A percentile compares a stretch with the other conserved stretches of the same genome.
Conservation (phyloP, 2,329 filamentous ascomycete species). For the Arthroderma sp. region DNA sequence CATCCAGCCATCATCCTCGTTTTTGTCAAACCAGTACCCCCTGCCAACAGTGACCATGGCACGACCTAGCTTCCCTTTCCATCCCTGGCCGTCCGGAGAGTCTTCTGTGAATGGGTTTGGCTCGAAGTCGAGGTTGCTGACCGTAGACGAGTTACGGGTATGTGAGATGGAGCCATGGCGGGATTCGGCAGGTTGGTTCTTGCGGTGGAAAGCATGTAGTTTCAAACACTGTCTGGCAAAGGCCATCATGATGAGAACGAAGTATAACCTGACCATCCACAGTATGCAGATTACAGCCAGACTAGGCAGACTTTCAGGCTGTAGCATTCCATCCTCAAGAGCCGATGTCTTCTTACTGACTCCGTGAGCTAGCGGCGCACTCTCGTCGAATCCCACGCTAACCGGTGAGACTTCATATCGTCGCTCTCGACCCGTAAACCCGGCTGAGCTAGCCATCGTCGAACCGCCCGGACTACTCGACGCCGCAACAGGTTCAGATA, state of each 20-base stretch:
- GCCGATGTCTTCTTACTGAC: conserved; percentile 28
- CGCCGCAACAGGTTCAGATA: conserved; percentile 40
- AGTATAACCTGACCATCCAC: conserved; percentile 68
- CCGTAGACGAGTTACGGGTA: conserved; percentile 36
- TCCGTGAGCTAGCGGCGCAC: conserved; percentile 23
- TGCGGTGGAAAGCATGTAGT: conserved; percentile 49
- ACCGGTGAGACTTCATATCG: conserved; percentile 44
- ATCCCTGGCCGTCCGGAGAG: conserved; percentile 64
- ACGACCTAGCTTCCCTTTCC: conserved; percentile 66
- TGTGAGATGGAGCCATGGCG: conserved; percentile 17
- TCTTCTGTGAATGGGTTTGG: conserved; percentile 59
- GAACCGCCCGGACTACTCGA: conserved; percentile 37
- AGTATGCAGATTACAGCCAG: conserved; percentile 63
- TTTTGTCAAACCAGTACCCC: conserved; percentile 67
- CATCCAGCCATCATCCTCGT: conserved; percentile 55
- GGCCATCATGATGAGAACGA: conserved; percentile 69
- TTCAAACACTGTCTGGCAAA: conserved; percentile 68
- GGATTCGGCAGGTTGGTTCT: conserved; percentile 25
- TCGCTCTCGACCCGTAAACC: conserved; percentile 52
- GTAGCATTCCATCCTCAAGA: conserved; percentile 53
- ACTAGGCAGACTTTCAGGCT: conserved; percentile 59
- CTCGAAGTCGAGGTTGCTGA: conserved; percentile 35
- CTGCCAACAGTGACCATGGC: conserved; percentile 61
- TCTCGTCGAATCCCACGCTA: conserved; percentile 43
- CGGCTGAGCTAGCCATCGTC: conserved; percentile 50